Conservation (phyloP, 495 filamentous ascomycete species). For the Melanomma pulvis-pyrius region DNA sequence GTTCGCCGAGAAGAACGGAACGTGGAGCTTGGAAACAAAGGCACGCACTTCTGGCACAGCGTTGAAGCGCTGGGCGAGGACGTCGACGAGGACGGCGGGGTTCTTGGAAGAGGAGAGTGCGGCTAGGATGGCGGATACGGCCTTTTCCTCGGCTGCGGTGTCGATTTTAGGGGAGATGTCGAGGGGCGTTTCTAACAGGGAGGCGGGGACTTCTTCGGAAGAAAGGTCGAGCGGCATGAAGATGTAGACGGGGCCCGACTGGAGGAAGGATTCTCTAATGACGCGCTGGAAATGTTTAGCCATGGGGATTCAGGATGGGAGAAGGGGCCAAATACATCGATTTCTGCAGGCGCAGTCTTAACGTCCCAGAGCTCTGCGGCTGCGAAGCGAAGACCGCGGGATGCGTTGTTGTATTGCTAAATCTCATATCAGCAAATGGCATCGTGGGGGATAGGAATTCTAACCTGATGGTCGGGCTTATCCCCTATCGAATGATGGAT, state of each 20-base stretch:
- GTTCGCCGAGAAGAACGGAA: slow-evolving; percentile 41
- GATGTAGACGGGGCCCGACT: slow-evolving; percentile 46
- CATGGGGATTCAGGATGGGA: background rate
- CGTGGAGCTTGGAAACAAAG: slow-evolving; percentile 28
- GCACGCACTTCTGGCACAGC: slow-evolving; percentile 36
- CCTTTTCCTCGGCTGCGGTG: slow-evolving; percentile 36
- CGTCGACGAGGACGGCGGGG: slow-evolving; percentile 44
- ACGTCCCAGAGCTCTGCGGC: slow-evolving; percentile 45
- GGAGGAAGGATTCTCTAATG: slow-evolving; percentile 44
- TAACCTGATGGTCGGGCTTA: slow-evolving; percentile 39
- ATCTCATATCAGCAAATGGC: slow-evolving; percentile 15
- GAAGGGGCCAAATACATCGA: slow-evolving; percentile 42
- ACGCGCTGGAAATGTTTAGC: slow-evolving; percentile 31
- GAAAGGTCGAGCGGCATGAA: slow-evolving; percentile 48
- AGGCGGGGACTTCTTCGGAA: slow-evolving; percentile 37
- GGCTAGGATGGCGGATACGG: slow-evolving; percentile 35
- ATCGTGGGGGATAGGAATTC: background rate
- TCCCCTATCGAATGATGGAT: slow-evolving; percentile 48
- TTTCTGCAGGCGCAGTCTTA: slow-evolving; percentile 44
- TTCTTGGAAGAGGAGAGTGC: slow-evolving; percentile 41
- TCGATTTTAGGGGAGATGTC: slow-evolving; percentile 40
- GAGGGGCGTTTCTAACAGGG: slow-evolving; percentile 41
- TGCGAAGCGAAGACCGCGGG: slow-evolving; percentile 38
- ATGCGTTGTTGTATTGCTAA: slow-evolving; percentile 45
- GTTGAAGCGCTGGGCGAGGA: slow-evolving; percentile 40